Conservation (phyloP, 2,329 filamentous ascomycete genomes). For the Ascochyta clinopodiicola region DNA sequence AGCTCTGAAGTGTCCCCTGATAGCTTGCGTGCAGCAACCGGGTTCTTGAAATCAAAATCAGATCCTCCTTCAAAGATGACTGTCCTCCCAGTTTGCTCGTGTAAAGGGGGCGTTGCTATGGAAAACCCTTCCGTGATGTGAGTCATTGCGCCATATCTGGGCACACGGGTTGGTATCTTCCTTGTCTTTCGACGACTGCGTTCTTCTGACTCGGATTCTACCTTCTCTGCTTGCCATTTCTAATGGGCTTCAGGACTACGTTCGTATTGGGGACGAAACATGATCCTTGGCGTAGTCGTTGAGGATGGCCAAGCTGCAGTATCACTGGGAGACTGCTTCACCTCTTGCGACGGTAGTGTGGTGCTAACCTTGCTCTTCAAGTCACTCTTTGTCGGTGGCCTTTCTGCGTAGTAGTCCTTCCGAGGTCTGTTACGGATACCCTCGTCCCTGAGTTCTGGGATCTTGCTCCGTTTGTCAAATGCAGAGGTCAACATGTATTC, state of each 20-base stretch:
- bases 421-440: background rate
- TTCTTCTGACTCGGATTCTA: background rate
- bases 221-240: slow-evolving; percentile 3
- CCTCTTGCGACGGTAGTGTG: background rate
- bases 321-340: background rate
- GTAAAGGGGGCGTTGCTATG: background rate
- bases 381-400: background rate
- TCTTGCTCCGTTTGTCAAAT: background rate
- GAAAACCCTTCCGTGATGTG: background rate
- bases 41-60: background rate
- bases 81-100: background rate
- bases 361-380: background rate
- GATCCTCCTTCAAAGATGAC: background rate
- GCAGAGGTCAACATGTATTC: background rate
- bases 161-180: background rate
- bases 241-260: slow-evolving; percentile 1
- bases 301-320: background rate
- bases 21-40: background rate
- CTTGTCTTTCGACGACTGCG: background rate
- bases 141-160: background rate
- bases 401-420: background rate
- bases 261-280: background rate
- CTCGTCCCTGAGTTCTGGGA: background rate
- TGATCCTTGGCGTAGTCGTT: background rate
- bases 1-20: background rate